Base-by-base conservation (phyloP, 768 basidiomycete species). In the Phylloporus sp. region DNA sequence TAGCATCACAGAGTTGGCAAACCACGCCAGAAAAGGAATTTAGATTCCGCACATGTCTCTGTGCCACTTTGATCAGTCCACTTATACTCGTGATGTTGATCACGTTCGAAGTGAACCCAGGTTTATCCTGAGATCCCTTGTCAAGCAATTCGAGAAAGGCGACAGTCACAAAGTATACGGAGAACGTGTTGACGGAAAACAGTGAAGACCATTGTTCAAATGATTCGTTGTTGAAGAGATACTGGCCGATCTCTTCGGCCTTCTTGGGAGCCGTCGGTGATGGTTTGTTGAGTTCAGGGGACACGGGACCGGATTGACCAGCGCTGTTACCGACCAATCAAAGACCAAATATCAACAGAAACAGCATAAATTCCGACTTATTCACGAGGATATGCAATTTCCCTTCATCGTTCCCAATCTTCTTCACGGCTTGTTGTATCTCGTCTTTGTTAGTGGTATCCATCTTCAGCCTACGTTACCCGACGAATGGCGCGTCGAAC, bases 61-160 rank as follows among this genome's bases (percentile, higher is more conserved):
- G 87, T 1, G 84, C 77, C 18, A 87, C 48, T 64, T 85, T 87
- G 47, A 76, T 71, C 41, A 82, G 40, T 2, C 87, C 89, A 48
- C 85, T 87, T 43, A 90, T 80, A 41, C 84, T 86, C 4, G 87
- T 87, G 52, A 82, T 81, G 61, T 89, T 90, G 57, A 90, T 76
- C 23, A 90, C 82, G 38, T 68, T 75, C 18, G 87, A 81, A 17
- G 78, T 79, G 61, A 75, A 83, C 5, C 72, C 74, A 8, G 71
- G 66, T 26, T 63, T 62, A 49, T 86, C 84, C 54, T 77, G 71
- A 20, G 82, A 78, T 24, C 86, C 88, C 54, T 81, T 84, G 44
- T 80, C 81, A 36, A 90, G 76, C 33, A 90, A 69, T 5, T 83
- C 87, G 36, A 89, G 65, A 66, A 90, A 89, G 0, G 85, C 88